These are phyloP conservation scores for Euphorbia corollata DNA, from an alignment of 441 rosid species.

Conservation along the genomic window DNA sequence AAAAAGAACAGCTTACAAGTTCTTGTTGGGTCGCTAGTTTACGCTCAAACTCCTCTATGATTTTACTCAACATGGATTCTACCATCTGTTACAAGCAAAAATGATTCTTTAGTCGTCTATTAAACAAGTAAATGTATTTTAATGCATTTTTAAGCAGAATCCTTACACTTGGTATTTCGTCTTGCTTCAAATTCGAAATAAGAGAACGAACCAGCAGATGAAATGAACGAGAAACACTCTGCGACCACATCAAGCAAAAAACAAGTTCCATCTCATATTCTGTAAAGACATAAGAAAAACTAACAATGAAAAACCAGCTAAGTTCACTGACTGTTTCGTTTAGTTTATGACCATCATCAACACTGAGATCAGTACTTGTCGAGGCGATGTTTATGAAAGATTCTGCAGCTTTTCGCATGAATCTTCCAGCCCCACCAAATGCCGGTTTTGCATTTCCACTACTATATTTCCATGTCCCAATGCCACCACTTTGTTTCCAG, in stretches of 20 bases:
- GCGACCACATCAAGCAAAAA: slow-evolving; percentile 20
- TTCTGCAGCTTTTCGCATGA: slow-evolving; percentile 63
- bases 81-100: slow-evolving; percentile 45
- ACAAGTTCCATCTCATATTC: not conserved
- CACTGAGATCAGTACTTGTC: slow-evolving; percentile 35
- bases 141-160: slow-evolving; percentile 12
- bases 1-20: slow-evolving; percentile 38
- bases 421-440: slow-evolving; percentile 42
- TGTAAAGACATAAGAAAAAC: slow-evolving; percentile 5
- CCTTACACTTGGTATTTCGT: slow-evolving; percentile 75
- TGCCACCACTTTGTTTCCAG: slow-evolving; percentile 83
- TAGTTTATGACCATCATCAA: slow-evolving; percentile 33
- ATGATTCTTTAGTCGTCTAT: too few relatives aligned
- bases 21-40: slow-evolving; percentile 55
- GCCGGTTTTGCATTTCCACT: slow-evolving; percentile 63
- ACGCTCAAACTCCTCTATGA: slow-evolving; percentile 72
- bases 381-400: slow-evolving; percentile 62
- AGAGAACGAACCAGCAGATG: slow-evolving; percentile 50
- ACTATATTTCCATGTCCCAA: slow-evolving; percentile 79
- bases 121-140: too few relatives aligned
- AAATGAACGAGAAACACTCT: slow-evolving; percentile 52
- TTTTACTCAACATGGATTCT: slow-evolving; percentile 76
- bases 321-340: slow-evolving; percentile 57
- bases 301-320: slow-evolving; percentile 10
- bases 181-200: slow-evolving; percentile 59